phyloP scores from a whole-genome alignment of 2,329 filamentous ascomycete genomes.

The Diatrype stigma region DNA sequence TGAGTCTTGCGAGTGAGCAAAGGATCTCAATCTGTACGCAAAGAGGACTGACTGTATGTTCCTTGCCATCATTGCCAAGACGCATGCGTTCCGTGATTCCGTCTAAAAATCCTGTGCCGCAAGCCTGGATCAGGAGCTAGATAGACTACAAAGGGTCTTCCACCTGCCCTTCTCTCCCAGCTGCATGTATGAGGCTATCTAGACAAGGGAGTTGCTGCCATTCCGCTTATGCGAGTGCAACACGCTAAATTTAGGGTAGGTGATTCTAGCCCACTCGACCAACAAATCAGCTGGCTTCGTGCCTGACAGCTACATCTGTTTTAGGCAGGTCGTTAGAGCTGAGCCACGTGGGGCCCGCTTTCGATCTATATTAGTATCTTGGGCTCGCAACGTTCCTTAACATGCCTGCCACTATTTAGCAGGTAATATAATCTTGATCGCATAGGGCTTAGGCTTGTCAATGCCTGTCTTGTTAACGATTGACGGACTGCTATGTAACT shows the following conservation, averaged over 20 bases:
- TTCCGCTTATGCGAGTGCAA: not conserved
- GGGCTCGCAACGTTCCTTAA: no score
- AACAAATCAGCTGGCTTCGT: not conserved
- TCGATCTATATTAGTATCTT: not conserved
- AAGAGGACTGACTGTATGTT: not conserved
- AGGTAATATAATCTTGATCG: no score
- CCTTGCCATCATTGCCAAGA: not conserved
- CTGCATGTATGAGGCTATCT: not conserved
- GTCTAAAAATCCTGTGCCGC: not conserved
- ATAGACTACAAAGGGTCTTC: not conserved
- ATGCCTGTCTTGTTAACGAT: no score
- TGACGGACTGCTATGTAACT: no score
- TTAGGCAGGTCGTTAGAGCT: not conserved
- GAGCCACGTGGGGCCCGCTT: not conserved
- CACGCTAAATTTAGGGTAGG: no score
- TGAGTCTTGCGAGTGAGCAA: not conserved
- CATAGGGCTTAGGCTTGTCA: no score
- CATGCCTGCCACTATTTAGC: no score
- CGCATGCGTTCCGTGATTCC: not conserved
- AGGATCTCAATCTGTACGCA: not conserved
- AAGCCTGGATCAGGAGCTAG: not conserved
- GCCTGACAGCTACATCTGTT: not conserved
- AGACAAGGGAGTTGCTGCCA: not conserved
- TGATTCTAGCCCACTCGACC: not conserved
- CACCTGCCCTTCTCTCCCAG: not conserved